Evolutionary conservation across 2,329 filamentous ascomycete species (phyloP).

Genomic region (Alternaria triticimaculans): DNA sequence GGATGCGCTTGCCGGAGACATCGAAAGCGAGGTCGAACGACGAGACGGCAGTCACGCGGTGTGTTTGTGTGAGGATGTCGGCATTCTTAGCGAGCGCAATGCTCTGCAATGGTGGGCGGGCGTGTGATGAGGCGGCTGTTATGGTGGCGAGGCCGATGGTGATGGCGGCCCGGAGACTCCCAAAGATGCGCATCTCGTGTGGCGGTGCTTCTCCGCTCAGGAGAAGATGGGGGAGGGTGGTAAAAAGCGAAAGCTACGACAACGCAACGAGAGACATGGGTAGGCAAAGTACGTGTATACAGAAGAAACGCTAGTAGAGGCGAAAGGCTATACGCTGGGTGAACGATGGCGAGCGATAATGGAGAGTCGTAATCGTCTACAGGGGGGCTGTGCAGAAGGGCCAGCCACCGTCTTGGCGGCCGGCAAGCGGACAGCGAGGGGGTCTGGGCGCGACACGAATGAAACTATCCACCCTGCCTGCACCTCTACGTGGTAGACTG

Average conservation of each 20-base stretch:
- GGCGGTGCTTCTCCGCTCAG: constrained; percentile 33
- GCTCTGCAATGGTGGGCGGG: constrained; percentile 76
- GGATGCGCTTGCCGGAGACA: constrained; percentile 70
- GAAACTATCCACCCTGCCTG: constrained; percentile 19
- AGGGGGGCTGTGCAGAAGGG: background rate
- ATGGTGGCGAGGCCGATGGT: constrained; percentile 32
- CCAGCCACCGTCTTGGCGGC: constrained; percentile 21
- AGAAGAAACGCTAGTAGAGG: constrained; percentile 10
- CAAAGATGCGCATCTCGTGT: constrained; percentile 40
- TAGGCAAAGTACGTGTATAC: constrained; percentile 15
- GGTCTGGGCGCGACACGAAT: constrained; percentile 29
- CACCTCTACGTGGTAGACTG: background rate
- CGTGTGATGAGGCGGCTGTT: constrained; percentile 39
- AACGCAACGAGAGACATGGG: constrained; percentile 43
- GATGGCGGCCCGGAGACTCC: constrained; percentile 26
- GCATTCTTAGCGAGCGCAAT: constrained; percentile 76
- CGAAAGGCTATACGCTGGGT: constrained; percentile 14
- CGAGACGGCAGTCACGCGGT: constrained; percentile 79
- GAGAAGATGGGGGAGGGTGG: constrained; percentile 3
- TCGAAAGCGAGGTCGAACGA: constrained; percentile 85
- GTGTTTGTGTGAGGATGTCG: constrained; percentile 77
- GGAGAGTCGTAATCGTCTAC: constrained; percentile 30
- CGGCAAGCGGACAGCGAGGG: constrained; percentile 16
- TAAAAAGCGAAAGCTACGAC: constrained; percentile 7
- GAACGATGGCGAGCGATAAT: constrained; percentile 21